phyloP scores from a whole-genome alignment of 129 eudicot genomes.

The Tagetes erecta region DNA sequence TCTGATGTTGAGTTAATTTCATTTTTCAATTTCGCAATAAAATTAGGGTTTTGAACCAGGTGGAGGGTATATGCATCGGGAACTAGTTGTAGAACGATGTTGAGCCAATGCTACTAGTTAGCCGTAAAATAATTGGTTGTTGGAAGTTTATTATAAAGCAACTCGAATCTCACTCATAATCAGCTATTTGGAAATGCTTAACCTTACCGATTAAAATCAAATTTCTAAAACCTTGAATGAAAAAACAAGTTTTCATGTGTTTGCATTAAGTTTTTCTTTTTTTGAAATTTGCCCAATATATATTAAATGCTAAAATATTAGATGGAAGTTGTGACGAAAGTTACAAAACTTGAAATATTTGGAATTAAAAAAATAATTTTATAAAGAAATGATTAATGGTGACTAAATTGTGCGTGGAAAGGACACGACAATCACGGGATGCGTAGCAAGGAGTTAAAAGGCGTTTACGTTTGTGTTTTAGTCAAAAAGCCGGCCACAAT shows the following conservation, averaged over 20 bases:
- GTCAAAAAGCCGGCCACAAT: neutral
- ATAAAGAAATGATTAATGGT: neutral
- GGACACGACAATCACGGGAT: constrained; percentile 8
- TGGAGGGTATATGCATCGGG: neutral
- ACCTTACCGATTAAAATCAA: no score
- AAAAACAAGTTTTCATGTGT: neutral
- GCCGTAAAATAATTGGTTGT: neutral
- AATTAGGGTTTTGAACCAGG: neutral
- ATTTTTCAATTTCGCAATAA: neutral
- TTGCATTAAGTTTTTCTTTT: neutral
- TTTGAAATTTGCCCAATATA: neutral
- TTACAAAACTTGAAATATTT: neutral
- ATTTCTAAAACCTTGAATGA: neutral
- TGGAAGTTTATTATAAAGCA: no score
- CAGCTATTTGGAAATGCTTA: no score
- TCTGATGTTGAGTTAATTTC: neutral
- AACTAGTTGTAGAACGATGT: neutral
- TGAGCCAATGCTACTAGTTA: neutral
- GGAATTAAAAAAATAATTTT: neutral
- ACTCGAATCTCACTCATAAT: no score
- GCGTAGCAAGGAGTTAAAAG: neutral
- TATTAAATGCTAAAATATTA: neutral
- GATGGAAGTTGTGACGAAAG: constrained; percentile 7
- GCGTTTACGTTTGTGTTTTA: constrained; percentile 16
- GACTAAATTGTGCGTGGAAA: constrained; percentile 14